Evolutionary conservation across 2,329 filamentous ascomycete genomes (phyloP).

Genomic region (Pseudonectria buxi): DNA sequence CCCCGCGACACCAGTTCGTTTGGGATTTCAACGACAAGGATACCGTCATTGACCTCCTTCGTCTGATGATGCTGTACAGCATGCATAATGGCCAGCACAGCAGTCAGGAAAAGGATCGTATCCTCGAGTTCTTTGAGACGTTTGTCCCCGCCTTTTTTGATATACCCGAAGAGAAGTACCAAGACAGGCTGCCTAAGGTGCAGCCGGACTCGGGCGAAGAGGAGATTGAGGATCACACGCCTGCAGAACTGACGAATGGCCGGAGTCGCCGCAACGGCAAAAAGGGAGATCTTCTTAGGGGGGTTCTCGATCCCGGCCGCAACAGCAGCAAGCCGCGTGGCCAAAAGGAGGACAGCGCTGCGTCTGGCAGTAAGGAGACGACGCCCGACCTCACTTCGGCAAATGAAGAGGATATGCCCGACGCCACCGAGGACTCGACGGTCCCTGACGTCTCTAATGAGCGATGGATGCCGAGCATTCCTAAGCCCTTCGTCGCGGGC

Average conservation of each 20-base stretch:
- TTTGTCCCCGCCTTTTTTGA: constrained; percentile 75
- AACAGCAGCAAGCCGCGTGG: constrained; percentile 63
- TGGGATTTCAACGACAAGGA: constrained; percentile 68
- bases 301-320: constrained; percentile 73
- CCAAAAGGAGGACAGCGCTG: constrained; percentile 74
- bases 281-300: constrained; percentile 74
- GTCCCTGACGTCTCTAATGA: constrained; percentile 59
- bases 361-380: constrained; percentile 75
- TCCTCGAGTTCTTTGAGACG: constrained; percentile 67
- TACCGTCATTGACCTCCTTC: constrained; percentile 56
- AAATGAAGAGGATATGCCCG: constrained; percentile 68
- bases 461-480: constrained; percentile 57
- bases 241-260: constrained; percentile 64
- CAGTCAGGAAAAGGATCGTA: constrained; percentile 64
- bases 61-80: constrained; percentile 58
- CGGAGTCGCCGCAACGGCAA: constrained; percentile 65
- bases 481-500: constrained; percentile 46
- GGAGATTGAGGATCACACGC: constrained; percentile 64
- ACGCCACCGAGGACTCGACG: constrained; percentile 49
- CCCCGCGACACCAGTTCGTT: constrained; percentile 64
- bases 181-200: constrained; percentile 60
- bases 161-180: constrained; percentile 61
- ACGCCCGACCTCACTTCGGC: constrained; percentile 78
- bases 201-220: constrained; percentile 68
- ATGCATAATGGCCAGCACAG: constrained; percentile 65